phyloP scores from a whole-genome alignment of 106 monocot genomes.

The Alisma plantagoaquatica region DNA sequence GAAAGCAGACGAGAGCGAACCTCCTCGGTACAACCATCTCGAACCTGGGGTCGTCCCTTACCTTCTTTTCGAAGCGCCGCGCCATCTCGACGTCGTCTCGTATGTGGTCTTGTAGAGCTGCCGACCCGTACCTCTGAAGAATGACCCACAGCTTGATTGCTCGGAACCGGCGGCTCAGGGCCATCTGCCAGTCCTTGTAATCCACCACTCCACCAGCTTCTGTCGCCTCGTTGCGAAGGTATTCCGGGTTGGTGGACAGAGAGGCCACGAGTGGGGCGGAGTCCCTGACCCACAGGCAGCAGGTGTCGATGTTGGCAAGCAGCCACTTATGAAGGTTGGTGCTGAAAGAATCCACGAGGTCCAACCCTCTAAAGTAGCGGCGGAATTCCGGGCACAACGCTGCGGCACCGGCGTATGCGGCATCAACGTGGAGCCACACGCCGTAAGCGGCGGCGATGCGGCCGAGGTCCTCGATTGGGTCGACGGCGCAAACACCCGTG shows the following conservation, averaged over 20 bases:
- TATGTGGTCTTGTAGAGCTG: conserved; percentile 1
- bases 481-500: conserved; percentile 5
- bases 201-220: conserved; percentile 1
- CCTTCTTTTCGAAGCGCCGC: not conserved
- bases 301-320: conserved; percentile 7
- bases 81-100: conserved; percentile 8
- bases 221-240: conserved; percentile 5
- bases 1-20: conserved; percentile 6
- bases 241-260: conserved; percentile 7
- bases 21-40: conserved; percentile 9
- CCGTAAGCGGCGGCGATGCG: not conserved
- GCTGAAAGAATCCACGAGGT: conserved; percentile 10
- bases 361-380: conserved; percentile 3
- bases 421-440: conserved; percentile 12
- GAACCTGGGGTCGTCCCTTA: conserved; percentile 2
- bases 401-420: conserved; percentile 16
- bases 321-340: conserved; percentile 12
- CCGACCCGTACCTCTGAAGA: conserved; percentile 6
- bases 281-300: conserved; percentile 9
- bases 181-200: conserved; percentile 16
- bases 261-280: conserved; percentile 1
- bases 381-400: conserved; percentile 8
- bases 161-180: conserved; percentile 11
- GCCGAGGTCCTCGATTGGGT: conserved; percentile 6
- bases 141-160: conserved; percentile 6